Percentiles rank a stretch among this genome's conserved stretches.
phyloP scores from a whole-genome alignment of 129 eudicot genomes.

The Daucus carota region DNA sequence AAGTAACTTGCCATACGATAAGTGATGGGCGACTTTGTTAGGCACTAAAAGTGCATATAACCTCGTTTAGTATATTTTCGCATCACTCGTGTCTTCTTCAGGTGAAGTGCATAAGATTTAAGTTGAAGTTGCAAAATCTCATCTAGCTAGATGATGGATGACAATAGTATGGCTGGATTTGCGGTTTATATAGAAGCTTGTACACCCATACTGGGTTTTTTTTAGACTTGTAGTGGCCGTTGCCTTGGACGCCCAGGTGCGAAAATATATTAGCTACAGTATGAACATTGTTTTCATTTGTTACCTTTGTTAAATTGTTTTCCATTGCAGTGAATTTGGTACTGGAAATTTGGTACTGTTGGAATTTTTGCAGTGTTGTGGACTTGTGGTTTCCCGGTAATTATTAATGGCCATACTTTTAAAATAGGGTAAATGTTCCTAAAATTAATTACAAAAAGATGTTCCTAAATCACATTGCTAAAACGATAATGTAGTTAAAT shows the following conservation, averaged over 20 bases:
- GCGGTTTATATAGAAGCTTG: background rate
- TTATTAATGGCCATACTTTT: no score
- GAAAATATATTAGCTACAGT: no score
- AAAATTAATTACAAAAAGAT: no score
- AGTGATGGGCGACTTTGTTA: background rate
- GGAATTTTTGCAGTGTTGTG: no score
- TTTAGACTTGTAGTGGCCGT: background rate
- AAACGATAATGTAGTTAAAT: no score
- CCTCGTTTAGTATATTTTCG: background rate
- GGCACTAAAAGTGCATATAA: background rate
- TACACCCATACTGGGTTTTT: background rate
- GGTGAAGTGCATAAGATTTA: background rate
- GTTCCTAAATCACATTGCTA: no score
- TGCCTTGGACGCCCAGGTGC: background rate
- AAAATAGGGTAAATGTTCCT: no score
- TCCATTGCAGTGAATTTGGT: no score
- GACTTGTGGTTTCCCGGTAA: no score
- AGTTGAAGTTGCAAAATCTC: background rate
- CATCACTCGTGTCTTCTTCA: background rate
- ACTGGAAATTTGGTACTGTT: no score
- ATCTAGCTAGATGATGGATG: background rate
- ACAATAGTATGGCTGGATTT: background rate
- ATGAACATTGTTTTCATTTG: no score
- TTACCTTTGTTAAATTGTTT: no score
- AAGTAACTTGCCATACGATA: background rate